These are phyloP conservation scores for Ramaria sp. DNA, from an alignment of 768 basidiomycete species.

Conservation along the genomic window DNA sequence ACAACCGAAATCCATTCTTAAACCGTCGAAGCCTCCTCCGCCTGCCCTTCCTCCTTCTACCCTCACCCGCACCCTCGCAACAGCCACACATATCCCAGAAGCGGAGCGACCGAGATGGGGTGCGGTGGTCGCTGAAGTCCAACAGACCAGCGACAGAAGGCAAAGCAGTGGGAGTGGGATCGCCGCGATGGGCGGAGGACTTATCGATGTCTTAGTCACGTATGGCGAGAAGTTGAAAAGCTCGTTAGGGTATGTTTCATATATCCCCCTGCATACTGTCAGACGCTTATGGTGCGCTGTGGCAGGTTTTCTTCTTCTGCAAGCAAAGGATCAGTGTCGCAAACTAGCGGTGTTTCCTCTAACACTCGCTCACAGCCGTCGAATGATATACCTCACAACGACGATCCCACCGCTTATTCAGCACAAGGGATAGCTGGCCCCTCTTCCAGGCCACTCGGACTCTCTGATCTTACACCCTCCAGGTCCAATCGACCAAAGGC, in stretches of 20 bases:
- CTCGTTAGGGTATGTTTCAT: conserved; percentile 32
- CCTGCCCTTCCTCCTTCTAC: conserved; percentile 13
- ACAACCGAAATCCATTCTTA: conserved; percentile 3
- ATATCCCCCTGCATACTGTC: conserved; percentile 2
- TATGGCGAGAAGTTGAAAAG: conserved; percentile 36
- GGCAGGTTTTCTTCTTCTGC: background rate
- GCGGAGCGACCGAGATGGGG: conserved; percentile 10
- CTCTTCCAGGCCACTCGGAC: background rate
- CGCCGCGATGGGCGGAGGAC: conserved; percentile 1
- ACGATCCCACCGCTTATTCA: background rate
- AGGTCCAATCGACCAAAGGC: conserved; percentile 3
- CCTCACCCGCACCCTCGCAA: conserved; percentile 15
- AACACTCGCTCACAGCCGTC: background rate
- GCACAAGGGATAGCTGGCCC: background rate
- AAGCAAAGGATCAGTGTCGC: background rate
- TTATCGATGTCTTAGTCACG: conserved; percentile 38
- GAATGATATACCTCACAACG: background rate
- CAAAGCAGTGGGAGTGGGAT: conserved; percentile 20
- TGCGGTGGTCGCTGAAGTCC: conserved; percentile 17
- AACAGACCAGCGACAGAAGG: conserved; percentile 19
- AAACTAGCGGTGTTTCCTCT: background rate
- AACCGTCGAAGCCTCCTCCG: background rate
- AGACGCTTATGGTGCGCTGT: background rate
- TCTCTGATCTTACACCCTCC: background rate
- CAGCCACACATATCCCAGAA: background rate